Conservation (phyloP, 2,329 filamentous ascomycete species). For the Colletotrichum orbiculare region DNA sequence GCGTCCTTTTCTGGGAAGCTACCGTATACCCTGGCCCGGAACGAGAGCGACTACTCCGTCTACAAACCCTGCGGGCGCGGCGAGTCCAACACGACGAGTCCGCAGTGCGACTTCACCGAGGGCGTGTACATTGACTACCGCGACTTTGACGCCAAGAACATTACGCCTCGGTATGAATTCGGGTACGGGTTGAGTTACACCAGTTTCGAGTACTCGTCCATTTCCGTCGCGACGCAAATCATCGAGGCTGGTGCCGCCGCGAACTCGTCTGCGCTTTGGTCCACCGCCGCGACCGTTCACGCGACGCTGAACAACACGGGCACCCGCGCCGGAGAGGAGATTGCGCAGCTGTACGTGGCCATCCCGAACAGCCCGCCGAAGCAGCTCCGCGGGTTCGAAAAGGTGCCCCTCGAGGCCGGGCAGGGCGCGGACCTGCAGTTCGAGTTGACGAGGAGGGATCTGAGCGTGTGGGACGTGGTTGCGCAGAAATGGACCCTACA, state of each 20-base stretch:
- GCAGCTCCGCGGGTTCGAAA: slow-evolving; percentile 71
- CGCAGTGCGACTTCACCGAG: slow-evolving; percentile 63
- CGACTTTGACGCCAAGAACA: slow-evolving; percentile 60
- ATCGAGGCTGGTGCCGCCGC: slow-evolving; percentile 47
- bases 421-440: slow-evolving; percentile 56
- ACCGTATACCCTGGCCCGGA: slow-evolving; percentile 70
- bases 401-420: slow-evolving; percentile 35
- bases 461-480: slow-evolving; percentile 73
- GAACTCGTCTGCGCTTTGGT: slow-evolving; percentile 59
- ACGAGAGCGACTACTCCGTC: slow-evolving; percentile 62
- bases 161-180: slow-evolving; percentile 64
- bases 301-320: slow-evolving; percentile 57
- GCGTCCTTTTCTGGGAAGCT: slow-evolving; percentile 67
- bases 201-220: slow-evolving; percentile 59
- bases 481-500: slow-evolving; percentile 70
- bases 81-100: slow-evolving; percentile 37
- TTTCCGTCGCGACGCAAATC: slow-evolving; percentile 47
- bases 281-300: slow-evolving; percentile 52
- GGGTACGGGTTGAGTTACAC: slow-evolving; percentile 68
- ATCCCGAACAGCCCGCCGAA: slow-evolving; percentile 60
- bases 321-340: slow-evolving; percentile 54
- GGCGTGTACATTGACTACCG: slow-evolving; percentile 66
- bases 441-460: slow-evolving; percentile 68
- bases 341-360: slow-evolving; percentile 60
- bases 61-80: slow-evolving; percentile 41